Base-by-base conservation (phyloP, 2,329 filamentous ascomycete species). In the Fulvia fulva region DNA sequence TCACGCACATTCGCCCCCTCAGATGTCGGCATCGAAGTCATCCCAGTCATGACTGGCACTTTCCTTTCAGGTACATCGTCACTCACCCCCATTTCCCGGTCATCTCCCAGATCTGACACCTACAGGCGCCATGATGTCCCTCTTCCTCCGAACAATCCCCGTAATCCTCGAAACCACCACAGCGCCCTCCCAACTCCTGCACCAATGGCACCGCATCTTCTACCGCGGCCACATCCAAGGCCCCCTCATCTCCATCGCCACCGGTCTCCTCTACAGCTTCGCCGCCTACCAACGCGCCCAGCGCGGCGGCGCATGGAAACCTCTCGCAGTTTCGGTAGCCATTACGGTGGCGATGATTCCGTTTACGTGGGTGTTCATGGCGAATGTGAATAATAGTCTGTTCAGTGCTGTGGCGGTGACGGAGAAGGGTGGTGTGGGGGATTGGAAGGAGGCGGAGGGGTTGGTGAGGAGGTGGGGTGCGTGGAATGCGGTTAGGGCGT, bases 351-450 rank as follows among this genome's bases (percentile, higher is more conserved):
- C 37, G n/a, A 58, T 58, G 56, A 45, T 58, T 21, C 56, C 56
- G 2, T 58, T 54, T 19, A 58, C 56, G 16, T 58, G 56, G 56
- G 41, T 58, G n/a, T 58, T 58, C 19, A 49, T 58, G 51, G 28
- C 23, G 30, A 26, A 28, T 25, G 52, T 52, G 16, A 58, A 58
- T 25, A 34, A 53, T 12, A 34, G 12, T 1, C 22, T 58, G 16
- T 52, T 52, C 25, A 49, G 28, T n/a, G 43, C 37, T 26, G 43
- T 57, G 41, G 50, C 45, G 22, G 14, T 41, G 22, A 22, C 45
- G 41, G 54, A 46, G 46, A n/a, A 37, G n/a, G 67, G 53, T 64
- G 70, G 5, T 69, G 67, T 37, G 37, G 46, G 32, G 28, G n/a
- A n/a, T 19, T 47, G 54, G 32, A 34, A 53, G 21, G 37, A 53